Evolutionary conservation across 2,329 filamentous ascomycete species (phyloP), one percentile per base, ranked within the genome.

Genomic region (Penicillium fuscoglaucum): DNA sequence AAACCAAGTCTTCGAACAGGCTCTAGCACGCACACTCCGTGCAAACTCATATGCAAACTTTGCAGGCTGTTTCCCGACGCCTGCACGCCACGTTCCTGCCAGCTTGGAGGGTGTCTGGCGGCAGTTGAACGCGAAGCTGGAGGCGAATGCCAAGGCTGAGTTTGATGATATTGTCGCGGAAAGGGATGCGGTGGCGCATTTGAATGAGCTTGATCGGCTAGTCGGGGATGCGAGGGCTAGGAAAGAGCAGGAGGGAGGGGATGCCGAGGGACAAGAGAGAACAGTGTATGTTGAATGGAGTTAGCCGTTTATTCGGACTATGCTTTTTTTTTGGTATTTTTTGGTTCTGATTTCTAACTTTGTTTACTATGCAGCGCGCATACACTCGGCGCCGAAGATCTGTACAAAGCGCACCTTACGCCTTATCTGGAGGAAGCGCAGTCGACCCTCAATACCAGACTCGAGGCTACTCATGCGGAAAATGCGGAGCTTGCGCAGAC

Each of bases 1-100:
- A 8, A 80, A 84, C 66, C 83, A 84, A 63, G 79, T 87, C 62
- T 88, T 86, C 75, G 76, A 78, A 54, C 79, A 84, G 59, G 85
- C 86, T 17, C 78, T 87, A 24, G 78, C 80, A 12, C 82, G 84
- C 60, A 84, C 85, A 1, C 71, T 87, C n/a, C 82, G 83, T 61
- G 84, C 84, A 52, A 86, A 84, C 71, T 84, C 80, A 10, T 83
- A 86, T 69, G 75, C 78, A 49, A 87, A 87, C 65, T 88, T 88
- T 69, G 79, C 83, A 0, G 76, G 83, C 26, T 88, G 86, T 66
- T 88, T 88, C 63, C 85, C 86, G 0, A 88, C 86, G 0, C 82
- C 84, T 1, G 83, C 85, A 19, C 76, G 78, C 65, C 78, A 86
- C 65, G 83, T 83, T 12, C 82, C 84, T 1, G 81, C 80, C 28